Evolutionary conservation across 139 green algal species (phyloP).

Genomic region (Nannochloris sp.): DNA sequence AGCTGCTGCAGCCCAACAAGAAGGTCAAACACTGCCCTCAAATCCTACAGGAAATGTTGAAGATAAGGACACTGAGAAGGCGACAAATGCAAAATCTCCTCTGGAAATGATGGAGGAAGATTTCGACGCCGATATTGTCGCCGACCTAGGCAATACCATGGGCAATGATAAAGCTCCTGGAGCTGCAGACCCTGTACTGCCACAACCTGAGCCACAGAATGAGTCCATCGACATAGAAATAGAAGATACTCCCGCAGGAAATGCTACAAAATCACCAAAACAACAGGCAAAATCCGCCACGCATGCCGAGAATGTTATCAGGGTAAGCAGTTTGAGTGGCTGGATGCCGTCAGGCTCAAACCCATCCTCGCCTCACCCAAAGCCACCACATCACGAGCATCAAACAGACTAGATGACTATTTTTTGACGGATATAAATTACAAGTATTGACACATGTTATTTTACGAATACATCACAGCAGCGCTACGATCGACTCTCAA

Average conservation of each 20-base stretch:
- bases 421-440: too few relatives aligned
- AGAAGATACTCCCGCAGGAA: background rate
- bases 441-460: too few relatives aligned
- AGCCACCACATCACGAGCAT: too few relatives aligned
- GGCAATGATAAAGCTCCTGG: background rate
- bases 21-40: too few relatives aligned
- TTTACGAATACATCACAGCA: too few relatives aligned
- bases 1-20: too few relatives aligned
- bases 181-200: background rate
- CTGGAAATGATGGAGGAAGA: constrained; percentile 8
- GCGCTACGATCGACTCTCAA: constrained; percentile 43
- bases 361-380: too few relatives aligned
- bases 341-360: constrained; percentile 2
- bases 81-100: background rate
- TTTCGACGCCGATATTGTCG: constrained; percentile 3
- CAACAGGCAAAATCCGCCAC: background rate
- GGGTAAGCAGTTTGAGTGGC: constrained; percentile 8
- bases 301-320: background rate
- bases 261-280: background rate
- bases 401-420: too few relatives aligned
- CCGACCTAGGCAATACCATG: background rate
- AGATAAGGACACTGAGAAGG: background rate
- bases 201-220: background rate
- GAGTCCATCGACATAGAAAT: background rate
- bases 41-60: too few relatives aligned